Conservation (phyloP, 331 rosid genomes). For the Ulmus americana region DNA sequence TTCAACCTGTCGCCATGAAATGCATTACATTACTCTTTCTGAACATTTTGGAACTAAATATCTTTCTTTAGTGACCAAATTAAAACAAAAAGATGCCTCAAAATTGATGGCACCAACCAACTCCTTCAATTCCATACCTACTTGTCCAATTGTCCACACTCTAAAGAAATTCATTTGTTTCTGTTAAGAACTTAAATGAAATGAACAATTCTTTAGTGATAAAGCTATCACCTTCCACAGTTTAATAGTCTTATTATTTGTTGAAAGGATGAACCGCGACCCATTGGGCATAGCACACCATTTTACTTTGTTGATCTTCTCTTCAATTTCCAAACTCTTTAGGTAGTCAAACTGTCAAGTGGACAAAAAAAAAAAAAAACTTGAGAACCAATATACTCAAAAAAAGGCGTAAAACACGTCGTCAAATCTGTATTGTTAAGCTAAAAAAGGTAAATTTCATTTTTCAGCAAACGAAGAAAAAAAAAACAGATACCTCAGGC, state of each 20-base stretch:
- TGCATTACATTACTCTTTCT: background rate
- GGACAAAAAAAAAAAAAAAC: background rate
- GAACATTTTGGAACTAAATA: background rate
- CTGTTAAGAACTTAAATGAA: background rate
- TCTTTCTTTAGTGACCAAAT: background rate
- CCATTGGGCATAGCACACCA: slow-evolving; percentile 55
- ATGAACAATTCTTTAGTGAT: background rate
- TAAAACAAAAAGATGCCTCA: background rate
- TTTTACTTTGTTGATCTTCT: slow-evolving; percentile 48
- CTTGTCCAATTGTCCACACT: background rate
- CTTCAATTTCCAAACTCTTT: slow-evolving; percentile 54
- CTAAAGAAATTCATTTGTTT: background rate
- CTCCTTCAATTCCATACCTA: background rate
- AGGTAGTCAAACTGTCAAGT: slow-evolving; percentile 52
- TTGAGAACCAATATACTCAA: background rate
- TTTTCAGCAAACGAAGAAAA: too few relatives aligned
- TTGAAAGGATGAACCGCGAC: slow-evolving; percentile 45
- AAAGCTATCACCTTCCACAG: slow-evolving; percentile 42
- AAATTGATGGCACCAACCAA: background rate
- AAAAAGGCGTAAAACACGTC: background rate
- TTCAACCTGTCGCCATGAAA: background rate
- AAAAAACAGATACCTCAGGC: slow-evolving; percentile 42
- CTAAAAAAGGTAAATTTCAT: background rate
- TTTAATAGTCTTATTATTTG: slow-evolving; percentile 64
- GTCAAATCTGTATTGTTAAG: background rate